phyloP scores from a whole-genome alignment of 1,139 yeast genomes.

The Eremothecium gossypii region DNA sequence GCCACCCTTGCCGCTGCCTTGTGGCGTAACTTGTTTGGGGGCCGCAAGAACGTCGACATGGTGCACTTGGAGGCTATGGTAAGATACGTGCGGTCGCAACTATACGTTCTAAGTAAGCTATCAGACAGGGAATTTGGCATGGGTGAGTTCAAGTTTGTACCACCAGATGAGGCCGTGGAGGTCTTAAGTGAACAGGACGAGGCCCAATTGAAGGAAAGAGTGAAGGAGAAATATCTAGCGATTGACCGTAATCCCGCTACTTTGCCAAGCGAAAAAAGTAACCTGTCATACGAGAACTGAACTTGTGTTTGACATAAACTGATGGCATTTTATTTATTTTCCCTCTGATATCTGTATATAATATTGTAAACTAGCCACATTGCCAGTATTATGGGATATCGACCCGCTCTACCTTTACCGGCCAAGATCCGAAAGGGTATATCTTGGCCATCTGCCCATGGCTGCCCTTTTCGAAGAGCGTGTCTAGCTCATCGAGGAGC shows the following conservation, averaged over 20 bases:
- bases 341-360: slow-evolving; percentile 6
- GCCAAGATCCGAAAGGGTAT: background rate
- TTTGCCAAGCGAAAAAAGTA: slow-evolving; percentile 56
- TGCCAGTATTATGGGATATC: too few species aligned
- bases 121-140: slow-evolving; percentile 88
- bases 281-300: slow-evolving; percentile 50
- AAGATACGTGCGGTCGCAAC: slow-evolving; percentile 79
- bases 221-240: slow-evolving; percentile 39
- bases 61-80: slow-evolving; percentile 80
- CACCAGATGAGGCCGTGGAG: slow-evolving; percentile 74
- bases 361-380: background rate
- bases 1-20: slow-evolving; percentile 78
- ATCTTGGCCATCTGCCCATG: too few species aligned
- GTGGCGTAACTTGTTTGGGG: slow-evolving; percentile 88
- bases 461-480: background rate
- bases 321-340: background rate
- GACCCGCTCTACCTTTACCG: background rate
- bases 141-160: slow-evolving; percentile 77
- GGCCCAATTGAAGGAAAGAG: slow-evolving; percentile 33
- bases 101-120: slow-evolving; percentile 75
- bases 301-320: background rate
- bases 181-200: slow-evolving; percentile 60
- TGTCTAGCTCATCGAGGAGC: slow-evolving; percentile 24
- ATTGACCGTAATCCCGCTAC: slow-evolving; percentile 33
- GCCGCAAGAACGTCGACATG: slow-evolving; percentile 72